phyloP scores from a whole-genome alignment of 2,329 filamentous ascomycete genomes.

The Paraphaeosphaeria minitans region DNA sequence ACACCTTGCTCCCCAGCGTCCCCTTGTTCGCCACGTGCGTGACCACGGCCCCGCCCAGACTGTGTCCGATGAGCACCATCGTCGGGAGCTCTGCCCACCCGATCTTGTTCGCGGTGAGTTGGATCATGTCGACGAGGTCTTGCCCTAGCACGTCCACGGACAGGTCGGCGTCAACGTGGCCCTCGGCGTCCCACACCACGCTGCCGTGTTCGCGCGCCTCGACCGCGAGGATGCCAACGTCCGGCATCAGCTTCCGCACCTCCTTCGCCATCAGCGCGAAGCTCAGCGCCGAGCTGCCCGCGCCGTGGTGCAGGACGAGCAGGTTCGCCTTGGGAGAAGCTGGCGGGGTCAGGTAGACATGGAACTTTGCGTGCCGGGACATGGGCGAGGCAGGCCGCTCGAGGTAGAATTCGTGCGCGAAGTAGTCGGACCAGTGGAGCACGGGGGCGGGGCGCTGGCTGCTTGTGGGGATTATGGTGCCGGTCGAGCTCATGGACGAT shows the following conservation, averaged over 20 bases:
- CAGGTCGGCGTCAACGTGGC: constrained; percentile 63
- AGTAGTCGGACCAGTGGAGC: constrained; percentile 87
- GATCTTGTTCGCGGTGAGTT: constrained; percentile 70
- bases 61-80: constrained; percentile 86
- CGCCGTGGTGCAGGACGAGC: constrained; percentile 94
- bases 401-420: constrained; percentile 84
- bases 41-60: constrained; percentile 87
- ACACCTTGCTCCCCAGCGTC: constrained; percentile 67
- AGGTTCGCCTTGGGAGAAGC: constrained; percentile 70
- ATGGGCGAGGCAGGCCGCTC: constrained; percentile 50
- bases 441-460: constrained; percentile 66
- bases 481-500: constrained; percentile 89
- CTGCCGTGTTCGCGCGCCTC: constrained; percentile 90
- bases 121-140: constrained; percentile 74
- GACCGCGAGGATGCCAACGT: constrained; percentile 80
- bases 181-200: constrained; percentile 49
- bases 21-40: constrained; percentile 77
- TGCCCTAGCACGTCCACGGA: constrained; percentile 72
- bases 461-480: constrained; percentile 83
- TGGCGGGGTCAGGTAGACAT: constrained; percentile 88
- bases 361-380: constrained; percentile 65
- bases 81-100: constrained; percentile 75
- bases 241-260: constrained; percentile 75
- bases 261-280: constrained; percentile 83
- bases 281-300: constrained; percentile 88